Conservation (phyloP, 768 basidiomycete species). For the Suillus variegatus region DNA sequence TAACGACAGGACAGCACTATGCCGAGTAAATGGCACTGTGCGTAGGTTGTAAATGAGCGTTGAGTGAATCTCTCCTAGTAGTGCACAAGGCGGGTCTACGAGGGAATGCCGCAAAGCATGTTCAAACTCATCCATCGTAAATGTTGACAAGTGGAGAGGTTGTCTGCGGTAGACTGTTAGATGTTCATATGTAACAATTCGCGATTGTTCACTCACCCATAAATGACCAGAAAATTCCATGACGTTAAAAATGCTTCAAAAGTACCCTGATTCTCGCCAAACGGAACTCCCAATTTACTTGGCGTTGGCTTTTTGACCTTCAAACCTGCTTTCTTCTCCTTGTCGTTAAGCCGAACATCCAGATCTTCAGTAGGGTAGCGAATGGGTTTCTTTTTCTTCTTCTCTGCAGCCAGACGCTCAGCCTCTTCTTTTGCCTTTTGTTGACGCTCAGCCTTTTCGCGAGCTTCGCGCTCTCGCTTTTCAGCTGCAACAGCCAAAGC, state of each 20-base stretch:
- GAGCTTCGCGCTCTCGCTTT: slow-evolving; percentile 68
- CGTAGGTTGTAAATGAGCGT: slow-evolving; percentile 86
- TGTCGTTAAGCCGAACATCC: slow-evolving; percentile 76
- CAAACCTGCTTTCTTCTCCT: slow-evolving; percentile 80
- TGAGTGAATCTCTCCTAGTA: slow-evolving; percentile 89
- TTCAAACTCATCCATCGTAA: slow-evolving; percentile 93
- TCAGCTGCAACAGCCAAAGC: slow-evolving; percentile 44
- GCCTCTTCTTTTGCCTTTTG: slow-evolving; percentile 68
- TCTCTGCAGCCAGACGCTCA: slow-evolving; percentile 70
- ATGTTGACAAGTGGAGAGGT: slow-evolving; percentile 83
- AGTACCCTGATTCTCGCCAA: slow-evolving; percentile 57
- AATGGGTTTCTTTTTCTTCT: slow-evolving; percentile 86
- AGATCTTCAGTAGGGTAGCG: slow-evolving; percentile 94
- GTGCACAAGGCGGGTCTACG: slow-evolving; percentile 65
- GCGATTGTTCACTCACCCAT: slow-evolving; percentile 63
- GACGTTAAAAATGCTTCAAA: slow-evolving; percentile 89
- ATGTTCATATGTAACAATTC: neutral
- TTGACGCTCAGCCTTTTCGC: slow-evolving; percentile 68
- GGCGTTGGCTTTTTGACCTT: slow-evolving; percentile 67
- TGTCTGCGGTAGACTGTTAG: slow-evolving; percentile 49
- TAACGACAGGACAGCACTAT: slow-evolving; percentile 73
- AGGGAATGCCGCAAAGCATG: slow-evolving; percentile 78
- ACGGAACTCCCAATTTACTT: slow-evolving; percentile 63
- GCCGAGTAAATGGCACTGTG: slow-evolving; percentile 77
- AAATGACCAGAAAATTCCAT: slow-evolving; percentile 94